Evolutionary conservation across 495 filamentous ascomycete species (phyloP).

Genomic region (Endocarpon pusillum): DNA sequence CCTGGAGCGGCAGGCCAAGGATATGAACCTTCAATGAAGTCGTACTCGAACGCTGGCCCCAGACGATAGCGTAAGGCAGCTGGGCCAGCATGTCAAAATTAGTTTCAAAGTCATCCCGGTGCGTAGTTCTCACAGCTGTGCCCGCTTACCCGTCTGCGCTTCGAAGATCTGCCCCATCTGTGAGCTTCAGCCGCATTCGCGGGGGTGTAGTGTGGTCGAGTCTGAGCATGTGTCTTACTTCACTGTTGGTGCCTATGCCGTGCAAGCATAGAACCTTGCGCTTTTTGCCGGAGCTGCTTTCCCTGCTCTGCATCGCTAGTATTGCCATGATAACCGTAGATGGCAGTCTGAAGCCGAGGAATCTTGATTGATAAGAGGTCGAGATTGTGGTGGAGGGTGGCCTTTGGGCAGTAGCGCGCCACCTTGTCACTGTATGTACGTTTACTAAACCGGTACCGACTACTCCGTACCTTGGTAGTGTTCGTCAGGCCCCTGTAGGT

Average conservation of each 20-base stretch:
- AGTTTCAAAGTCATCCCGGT: not conserved
- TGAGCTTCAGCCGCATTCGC: not conserved
- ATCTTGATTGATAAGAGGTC: not conserved
- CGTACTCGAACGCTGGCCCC: slow-evolving; percentile 1
- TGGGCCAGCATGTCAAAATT: not conserved
- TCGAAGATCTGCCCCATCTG: not conserved
- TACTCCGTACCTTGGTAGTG: too few species aligned
- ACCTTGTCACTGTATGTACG: too few species aligned
- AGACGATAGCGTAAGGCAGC: slow-evolving; percentile 2
- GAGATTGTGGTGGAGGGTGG: not conserved
- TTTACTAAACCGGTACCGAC: too few species aligned
- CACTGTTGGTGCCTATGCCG: not conserved
- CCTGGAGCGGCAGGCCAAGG: not conserved
- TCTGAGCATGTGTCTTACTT: not conserved
- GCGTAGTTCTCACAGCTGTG: not conserved
- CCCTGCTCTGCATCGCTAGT: not conserved
- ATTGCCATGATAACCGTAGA: not conserved
- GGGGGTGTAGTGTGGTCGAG: too few species aligned
- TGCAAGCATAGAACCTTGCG: not conserved
- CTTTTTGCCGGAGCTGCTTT: not conserved
- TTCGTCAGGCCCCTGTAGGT: too few species aligned
- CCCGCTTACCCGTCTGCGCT: not conserved
- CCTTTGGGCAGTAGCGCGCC: too few species aligned
- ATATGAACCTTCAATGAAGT: slow-evolving; percentile 2
- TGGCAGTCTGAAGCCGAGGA: not conserved